Conservation (phyloP, 495 filamentous ascomycete species). For the Talaromyces borbonicus region DNA sequence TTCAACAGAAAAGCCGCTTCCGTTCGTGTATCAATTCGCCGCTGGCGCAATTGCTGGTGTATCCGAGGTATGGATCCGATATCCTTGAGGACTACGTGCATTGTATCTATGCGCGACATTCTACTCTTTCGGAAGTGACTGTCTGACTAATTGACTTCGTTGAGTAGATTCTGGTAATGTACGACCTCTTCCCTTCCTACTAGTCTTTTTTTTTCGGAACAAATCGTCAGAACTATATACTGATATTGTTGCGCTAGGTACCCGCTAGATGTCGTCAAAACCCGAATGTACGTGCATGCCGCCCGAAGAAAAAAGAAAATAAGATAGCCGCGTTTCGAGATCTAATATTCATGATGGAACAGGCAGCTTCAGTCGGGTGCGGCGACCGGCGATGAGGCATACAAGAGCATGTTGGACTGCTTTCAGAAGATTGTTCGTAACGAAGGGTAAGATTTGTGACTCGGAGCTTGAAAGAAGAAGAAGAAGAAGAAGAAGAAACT, state of each 20-base stretch:
- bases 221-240: not conserved
- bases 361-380: slow-evolving; percentile 81
- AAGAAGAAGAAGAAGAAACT: too few relatives aligned
- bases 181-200: slow-evolving; percentile 23
- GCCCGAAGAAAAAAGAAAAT: not conserved
- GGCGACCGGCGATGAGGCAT: slow-evolving; percentile 60
- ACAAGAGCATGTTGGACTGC: slow-evolving; percentile 97
- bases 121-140: slow-evolving; percentile 6
- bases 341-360: slow-evolving; percentile 14
- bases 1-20: slow-evolving; percentile 56
- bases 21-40: slow-evolving; percentile 78
- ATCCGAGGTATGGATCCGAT: too few relatives aligned
- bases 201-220: not conserved
- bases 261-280: slow-evolving; percentile 97
- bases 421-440: slow-evolving; percentile 91
- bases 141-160: not conserved
- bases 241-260: slow-evolving; percentile 52
- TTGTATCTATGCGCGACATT: slow-evolving; percentile 10
- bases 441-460: slow-evolving; percentile 61
- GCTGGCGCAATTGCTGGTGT: slow-evolving; percentile 88
- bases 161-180: slow-evolving; percentile 80
- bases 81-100: slow-evolving; percentile 28
- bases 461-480: not conserved
- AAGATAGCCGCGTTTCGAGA: not conserved
- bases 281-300: slow-evolving; percentile 63